Conservation (phyloP, 371 early-diverging fungal species). For the Coemansia sp. region DNA sequence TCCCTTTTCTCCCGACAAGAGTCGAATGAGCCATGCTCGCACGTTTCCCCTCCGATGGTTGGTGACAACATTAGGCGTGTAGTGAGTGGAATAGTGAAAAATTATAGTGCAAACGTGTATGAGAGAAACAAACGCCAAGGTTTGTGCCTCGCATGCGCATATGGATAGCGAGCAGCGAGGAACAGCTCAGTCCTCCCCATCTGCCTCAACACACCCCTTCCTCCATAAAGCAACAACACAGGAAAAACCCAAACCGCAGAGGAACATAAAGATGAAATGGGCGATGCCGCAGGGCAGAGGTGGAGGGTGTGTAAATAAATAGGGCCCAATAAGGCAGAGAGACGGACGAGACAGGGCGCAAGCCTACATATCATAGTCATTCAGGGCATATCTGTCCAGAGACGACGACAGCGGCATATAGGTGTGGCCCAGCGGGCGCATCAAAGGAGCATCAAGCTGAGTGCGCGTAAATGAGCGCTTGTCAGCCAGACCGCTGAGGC, state of each 20-base stretch:
- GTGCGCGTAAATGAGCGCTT: slow-evolving; percentile 26
- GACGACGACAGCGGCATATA: slow-evolving; percentile 29
- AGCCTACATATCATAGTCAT: slow-evolving; percentile 30
- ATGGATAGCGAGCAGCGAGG: neutral
- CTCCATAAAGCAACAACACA: neutral
- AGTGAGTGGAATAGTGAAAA: slow-evolving; percentile 7
- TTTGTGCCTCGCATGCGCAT: neutral
- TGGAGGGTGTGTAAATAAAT: slow-evolving; percentile 8
- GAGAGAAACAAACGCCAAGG: slow-evolving; percentile 3
- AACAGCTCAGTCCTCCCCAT: neutral
- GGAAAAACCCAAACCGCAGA: neutral
- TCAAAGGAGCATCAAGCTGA: slow-evolving; percentile 20
- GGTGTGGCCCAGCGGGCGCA: slow-evolving; percentile 31
- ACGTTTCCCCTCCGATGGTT: neutral
- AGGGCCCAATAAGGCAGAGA: neutral
- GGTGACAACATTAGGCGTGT: neutral
- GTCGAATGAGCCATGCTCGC: neutral
- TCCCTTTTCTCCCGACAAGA: neutral
- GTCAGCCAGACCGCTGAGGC: neutral
- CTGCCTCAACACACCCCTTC: neutral
- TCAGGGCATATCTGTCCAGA: slow-evolving; percentile 27
- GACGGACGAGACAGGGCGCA: neutral
- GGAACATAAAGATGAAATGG: slow-evolving; percentile 8
- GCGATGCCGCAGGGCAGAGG: neutral
- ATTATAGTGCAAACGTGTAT: slow-evolving; percentile 8